Conservation (phyloP, 2,329 filamentous ascomycete genomes). For the Penicillium freii region DNA sequence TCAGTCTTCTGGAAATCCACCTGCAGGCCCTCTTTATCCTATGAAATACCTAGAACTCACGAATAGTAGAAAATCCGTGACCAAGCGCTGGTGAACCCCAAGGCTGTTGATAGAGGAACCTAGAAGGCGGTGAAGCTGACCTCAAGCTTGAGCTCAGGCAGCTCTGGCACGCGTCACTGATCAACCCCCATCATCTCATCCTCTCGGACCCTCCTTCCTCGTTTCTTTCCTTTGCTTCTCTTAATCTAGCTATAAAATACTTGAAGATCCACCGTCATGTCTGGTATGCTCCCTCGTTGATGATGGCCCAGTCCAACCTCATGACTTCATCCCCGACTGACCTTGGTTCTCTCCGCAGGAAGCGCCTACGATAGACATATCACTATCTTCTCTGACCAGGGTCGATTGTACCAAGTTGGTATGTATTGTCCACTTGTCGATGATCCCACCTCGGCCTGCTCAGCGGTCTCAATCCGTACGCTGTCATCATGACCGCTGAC, state of each 20-base stretch:
- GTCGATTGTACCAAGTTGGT: constrained; percentile 99
- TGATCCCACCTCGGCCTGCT: neutral
- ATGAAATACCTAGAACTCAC: neutral
- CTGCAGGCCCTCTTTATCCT: too few relatives aligned
- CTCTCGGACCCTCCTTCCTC: constrained; percentile 9
- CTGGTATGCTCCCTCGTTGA: constrained; percentile 35
- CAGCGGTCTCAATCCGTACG: constrained; percentile 1
- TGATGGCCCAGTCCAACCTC: constrained; percentile 15
- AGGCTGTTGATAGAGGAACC: neutral
- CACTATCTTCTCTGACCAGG: constrained; percentile 99
- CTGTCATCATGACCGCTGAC: constrained; percentile 26
- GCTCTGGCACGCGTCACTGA: constrained; percentile 36
- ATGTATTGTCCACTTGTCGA: constrained; percentile 17
- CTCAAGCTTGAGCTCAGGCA: constrained; percentile 41
- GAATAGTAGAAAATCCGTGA: neutral
- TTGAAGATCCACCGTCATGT: constrained; percentile 39
- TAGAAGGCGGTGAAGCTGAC: constrained; percentile 38
- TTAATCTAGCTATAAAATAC: constrained; percentile 13
- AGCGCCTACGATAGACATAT: constrained; percentile 97
- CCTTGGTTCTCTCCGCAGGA: constrained; percentile 50
- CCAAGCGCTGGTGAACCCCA: neutral
- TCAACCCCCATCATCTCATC: constrained; percentile 22
- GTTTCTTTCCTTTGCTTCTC: constrained; percentile 3
- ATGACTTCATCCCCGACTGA: constrained; percentile 35
- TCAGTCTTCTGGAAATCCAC: too few relatives aligned